Percentiles rank a stretch among this genome's conserved stretches.
Conservation (phyloP, 2,329 filamentous ascomycete genomes). For the Elsinoe perseae region DNA sequence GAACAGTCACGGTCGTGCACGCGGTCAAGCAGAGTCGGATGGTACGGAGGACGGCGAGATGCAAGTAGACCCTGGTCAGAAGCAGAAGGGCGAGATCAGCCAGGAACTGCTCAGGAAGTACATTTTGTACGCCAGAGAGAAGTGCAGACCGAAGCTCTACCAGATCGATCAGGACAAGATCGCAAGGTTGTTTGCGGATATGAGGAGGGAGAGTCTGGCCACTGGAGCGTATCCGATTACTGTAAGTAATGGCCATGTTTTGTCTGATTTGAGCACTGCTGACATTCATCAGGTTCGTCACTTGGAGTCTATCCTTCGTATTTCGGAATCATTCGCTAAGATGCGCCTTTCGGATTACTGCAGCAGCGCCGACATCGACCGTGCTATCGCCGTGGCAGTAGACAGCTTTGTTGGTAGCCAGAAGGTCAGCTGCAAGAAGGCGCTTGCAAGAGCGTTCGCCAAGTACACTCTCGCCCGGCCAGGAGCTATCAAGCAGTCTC, state of each 20-base stretch:
- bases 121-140: slow-evolving; percentile 88
- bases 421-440: slow-evolving; percentile 97
- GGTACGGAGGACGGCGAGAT: slow-evolving; percentile 51
- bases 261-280: neutral
- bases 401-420: slow-evolving; percentile 94
- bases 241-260: slow-evolving; percentile 50
- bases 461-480: slow-evolving; percentile 62
- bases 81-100: slow-evolving; percentile 58
- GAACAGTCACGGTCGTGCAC: slow-evolving; percentile 83
- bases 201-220: slow-evolving; percentile 84
- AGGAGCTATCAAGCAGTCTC: slow-evolving; percentile 31
- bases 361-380: slow-evolving; percentile 81
- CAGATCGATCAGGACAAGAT: slow-evolving; percentile 98
- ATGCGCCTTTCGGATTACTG: slow-evolving; percentile 99
- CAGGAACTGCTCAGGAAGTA: slow-evolving; percentile 92
- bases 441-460: slow-evolving; percentile 84
- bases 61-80: slow-evolving; percentile 45
- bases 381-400: slow-evolving; percentile 92
- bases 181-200: slow-evolving; percentile 86
- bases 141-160: slow-evolving; percentile 84
- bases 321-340: slow-evolving; percentile 87
- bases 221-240: slow-evolving; percentile 98
- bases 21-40: slow-evolving; percentile 44
- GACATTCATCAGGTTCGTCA: slow-evolving; percentile 66
- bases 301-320: slow-evolving; percentile 94